These are phyloP conservation scores for Acer yangbiense DNA, from an alignment of 345 rosid genomes.

Conservation along the genomic window DNA sequence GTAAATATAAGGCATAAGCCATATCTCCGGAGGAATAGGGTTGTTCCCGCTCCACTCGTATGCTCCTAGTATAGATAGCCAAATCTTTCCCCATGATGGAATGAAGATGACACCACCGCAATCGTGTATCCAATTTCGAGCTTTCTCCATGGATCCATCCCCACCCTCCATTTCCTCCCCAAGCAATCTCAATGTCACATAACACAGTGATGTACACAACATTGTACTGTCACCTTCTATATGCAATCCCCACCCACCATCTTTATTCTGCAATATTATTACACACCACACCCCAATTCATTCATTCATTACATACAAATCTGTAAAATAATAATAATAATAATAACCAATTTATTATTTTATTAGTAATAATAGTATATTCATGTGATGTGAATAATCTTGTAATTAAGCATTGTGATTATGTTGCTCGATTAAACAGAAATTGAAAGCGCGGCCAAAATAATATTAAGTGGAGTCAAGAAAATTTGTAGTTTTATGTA, in stretches of 20 bases:
- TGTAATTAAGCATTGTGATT: not conserved
- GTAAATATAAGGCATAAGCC: constrained; percentile 60
- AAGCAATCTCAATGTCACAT: constrained; percentile 54
- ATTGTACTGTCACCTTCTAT: constrained; percentile 65
- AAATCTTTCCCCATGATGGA: constrained; percentile 85
- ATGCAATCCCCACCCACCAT: constrained; percentile 87
- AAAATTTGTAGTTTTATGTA: too few relatives aligned
- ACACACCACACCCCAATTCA: too few relatives aligned
- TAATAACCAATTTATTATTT: too few relatives aligned
- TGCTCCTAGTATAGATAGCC: constrained; percentile 74
- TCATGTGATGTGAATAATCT: too few relatives aligned
- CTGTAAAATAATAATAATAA: too few relatives aligned
- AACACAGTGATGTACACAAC: constrained; percentile 53
- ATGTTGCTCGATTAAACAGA: not conserved
- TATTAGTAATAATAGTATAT: too few relatives aligned
- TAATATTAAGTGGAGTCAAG: not conserved
- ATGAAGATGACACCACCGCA: constrained; percentile 63
- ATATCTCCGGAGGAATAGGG: constrained; percentile 66
- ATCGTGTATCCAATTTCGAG: constrained; percentile 58
- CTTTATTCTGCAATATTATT: constrained; percentile 43
- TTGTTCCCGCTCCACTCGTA: constrained; percentile 81
- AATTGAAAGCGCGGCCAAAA: not conserved
- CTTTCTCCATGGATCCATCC: constrained; percentile 42
- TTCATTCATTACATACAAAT: too few relatives aligned
- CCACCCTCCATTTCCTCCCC: constrained; percentile 47